A percentile compares a stretch with the other conserved stretches of the same genome.
Conservation (phyloP, 331 rosid genomes). For the Erythrophleum ivorense region DNA sequence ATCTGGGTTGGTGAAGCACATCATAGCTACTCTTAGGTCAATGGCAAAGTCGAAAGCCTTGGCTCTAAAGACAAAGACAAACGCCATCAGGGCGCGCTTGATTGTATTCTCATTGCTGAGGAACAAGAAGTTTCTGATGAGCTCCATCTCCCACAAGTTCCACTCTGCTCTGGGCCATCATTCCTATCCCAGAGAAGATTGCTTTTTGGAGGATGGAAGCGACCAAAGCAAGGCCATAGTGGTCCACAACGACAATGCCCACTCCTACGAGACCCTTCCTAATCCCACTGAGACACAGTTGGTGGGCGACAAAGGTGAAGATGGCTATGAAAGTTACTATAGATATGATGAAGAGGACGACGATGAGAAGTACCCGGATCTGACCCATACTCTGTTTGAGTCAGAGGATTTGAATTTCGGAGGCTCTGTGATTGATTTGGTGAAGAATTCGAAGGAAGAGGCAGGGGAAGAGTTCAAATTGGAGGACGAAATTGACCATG, state of each 20-base stretch:
- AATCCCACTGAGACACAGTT: conserved; percentile 9
- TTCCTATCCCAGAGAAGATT: conserved; percentile 22
- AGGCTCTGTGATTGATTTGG: conserved; percentile 58
- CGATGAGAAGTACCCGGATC: conserved; percentile 34
- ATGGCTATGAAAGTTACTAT: conserved; percentile 25
- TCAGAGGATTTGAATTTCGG: conserved; percentile 27
- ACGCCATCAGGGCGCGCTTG: conserved; percentile 53
- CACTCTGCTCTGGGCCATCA: conserved; percentile 45
- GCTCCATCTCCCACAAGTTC: conserved; percentile 54
- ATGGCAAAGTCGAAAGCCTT: conserved; percentile 54
- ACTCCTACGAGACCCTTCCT: conserved; percentile 11
- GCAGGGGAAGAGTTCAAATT: conserved; percentile 59
- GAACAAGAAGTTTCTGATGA: conserved; percentile 46
- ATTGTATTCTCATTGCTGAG: conserved; percentile 54
- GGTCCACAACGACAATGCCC: conserved; percentile 13
- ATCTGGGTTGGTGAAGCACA: conserved; percentile 44
- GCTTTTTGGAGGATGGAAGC: conserved; percentile 11
- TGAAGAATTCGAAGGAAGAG: conserved; percentile 54
- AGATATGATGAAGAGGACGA: neutral
- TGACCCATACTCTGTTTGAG: conserved; percentile 49
- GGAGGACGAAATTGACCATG: conserved; percentile 60
- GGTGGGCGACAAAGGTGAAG: conserved; percentile 5
- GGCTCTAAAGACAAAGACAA: conserved; percentile 55
- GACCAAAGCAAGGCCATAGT: conserved; percentile 20
- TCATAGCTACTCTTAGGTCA: conserved; percentile 42